phyloP scores from a whole-genome alignment of 495 filamentous ascomycete species.

The Bryoglossum gracile region DNA sequence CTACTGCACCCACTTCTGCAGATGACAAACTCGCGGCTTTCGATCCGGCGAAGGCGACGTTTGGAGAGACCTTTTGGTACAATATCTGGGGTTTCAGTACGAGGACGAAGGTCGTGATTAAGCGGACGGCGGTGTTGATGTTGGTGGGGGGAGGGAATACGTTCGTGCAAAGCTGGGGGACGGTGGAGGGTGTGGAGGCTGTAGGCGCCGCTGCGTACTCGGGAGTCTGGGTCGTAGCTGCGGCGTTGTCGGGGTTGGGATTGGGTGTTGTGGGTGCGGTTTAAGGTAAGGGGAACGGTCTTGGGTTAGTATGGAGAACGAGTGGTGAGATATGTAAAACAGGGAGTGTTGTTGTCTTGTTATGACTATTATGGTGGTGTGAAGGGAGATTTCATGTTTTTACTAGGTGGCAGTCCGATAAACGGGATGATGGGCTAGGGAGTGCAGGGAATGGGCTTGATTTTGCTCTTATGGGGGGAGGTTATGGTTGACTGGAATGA shows the following conservation, averaged over 20 bases:
- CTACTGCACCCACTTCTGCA: conserved; percentile 30
- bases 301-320: background rate
- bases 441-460: too few relatives aligned
- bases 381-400: too few relatives aligned
- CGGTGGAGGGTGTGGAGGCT: conserved; percentile 57
- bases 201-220: conserved; percentile 64
- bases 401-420: too few relatives aligned
- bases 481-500: too few relatives aligned
- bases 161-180: conserved; percentile 52
- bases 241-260: conserved; percentile 47
- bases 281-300: background rate
- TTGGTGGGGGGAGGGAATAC: conserved; percentile 53
- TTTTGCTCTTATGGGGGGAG: too few relatives aligned
- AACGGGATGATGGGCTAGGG: too few relatives aligned
- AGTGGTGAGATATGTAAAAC: background rate
- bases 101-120: conserved; percentile 57
- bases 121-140: conserved; percentile 55
- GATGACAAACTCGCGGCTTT: conserved; percentile 29
- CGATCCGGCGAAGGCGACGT: conserved; percentile 45
- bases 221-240: conserved; percentile 59
- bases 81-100: conserved; percentile 54
- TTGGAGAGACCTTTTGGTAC: conserved; percentile 53
- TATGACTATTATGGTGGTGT: too few relatives aligned
- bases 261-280: conserved; percentile 46
- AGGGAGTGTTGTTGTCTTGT: too few relatives aligned